A percentile compares a stretch with the other conserved stretches of the same genome.
phyloP scores from a whole-genome alignment of 2,329 filamentous ascomycete genomes.

The Trichoderma sp. region DNA sequence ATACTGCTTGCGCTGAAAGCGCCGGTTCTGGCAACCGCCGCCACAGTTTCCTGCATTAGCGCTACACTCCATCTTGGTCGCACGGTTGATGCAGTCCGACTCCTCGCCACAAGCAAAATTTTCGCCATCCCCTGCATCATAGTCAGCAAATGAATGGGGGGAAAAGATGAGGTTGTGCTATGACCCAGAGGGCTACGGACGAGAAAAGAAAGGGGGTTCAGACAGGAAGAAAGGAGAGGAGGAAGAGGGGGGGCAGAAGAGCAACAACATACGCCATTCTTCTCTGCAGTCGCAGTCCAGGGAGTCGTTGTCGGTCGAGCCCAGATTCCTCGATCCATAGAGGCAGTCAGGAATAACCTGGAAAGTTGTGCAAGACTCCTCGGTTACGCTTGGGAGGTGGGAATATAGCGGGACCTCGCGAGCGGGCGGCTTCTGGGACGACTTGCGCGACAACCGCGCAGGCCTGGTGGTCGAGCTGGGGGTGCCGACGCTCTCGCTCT shows the following conservation, averaged over 20 bases:
- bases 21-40: constrained; percentile 85
- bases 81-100: constrained; percentile 97
- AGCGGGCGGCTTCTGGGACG: constrained; percentile 67
- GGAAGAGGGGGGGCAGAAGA: too few species aligned
- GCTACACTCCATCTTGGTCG: constrained; percentile 94
- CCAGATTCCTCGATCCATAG: constrained; percentile 90
- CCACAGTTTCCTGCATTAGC: constrained; percentile 83
- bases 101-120: constrained; percentile 94
- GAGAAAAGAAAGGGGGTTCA: background rate
- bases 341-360: constrained; percentile 82
- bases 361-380: constrained; percentile 76
- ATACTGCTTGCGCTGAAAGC: constrained; percentile 89
- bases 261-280: constrained; percentile 80
- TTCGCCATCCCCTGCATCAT: constrained; percentile 55
- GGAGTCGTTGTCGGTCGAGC: constrained; percentile 84
- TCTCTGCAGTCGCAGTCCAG: constrained; percentile 94
- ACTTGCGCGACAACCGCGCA: constrained; percentile 73
- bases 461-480: constrained; percentile 56
- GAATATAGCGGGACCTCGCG: constrained; percentile 69
- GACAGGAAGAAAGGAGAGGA: background rate
- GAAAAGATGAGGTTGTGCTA: background rate
- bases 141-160: constrained; percentile 20
- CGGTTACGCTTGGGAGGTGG: constrained; percentile 77
- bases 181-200: constrained; percentile 3
- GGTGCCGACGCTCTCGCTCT: constrained; percentile 53